phyloP scores from a whole-genome alignment of 441 rosid species.

The Populus tomentosa region DNA sequence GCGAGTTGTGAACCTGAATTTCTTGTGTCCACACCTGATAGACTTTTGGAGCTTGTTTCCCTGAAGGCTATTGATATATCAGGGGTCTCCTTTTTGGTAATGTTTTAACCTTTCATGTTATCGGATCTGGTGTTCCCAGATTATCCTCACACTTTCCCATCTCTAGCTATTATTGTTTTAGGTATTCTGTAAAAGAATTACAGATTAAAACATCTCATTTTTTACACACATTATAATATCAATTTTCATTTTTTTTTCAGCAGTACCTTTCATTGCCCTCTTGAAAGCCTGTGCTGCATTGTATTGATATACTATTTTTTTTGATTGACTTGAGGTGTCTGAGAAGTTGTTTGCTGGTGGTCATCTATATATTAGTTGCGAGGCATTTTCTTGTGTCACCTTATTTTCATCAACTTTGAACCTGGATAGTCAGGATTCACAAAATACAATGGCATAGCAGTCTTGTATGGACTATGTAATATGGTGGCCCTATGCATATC shows the following conservation, averaged over 20 bases:
- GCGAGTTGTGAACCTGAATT: constrained; percentile 85
- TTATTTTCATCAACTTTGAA: neutral
- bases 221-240: neutral
- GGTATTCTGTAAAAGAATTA: neutral
- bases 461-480: neutral
- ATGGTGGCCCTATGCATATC: neutral
- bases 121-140: neutral
- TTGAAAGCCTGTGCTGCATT: neutral
- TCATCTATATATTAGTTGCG: neutral
- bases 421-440: neutral
- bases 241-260: neutral
- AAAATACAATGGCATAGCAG: neutral
- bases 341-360: neutral
- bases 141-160: neutral
- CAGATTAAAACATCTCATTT: neutral
- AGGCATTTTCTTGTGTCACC: neutral
- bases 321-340: neutral
- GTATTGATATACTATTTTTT: neutral
- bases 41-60: constrained; percentile 75
- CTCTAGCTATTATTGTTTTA: neutral
- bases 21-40: constrained; percentile 79
- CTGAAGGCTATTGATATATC: constrained; percentile 69
- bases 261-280: neutral
- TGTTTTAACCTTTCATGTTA: neutral
- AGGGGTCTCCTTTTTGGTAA: constrained; percentile 74